Base-by-base conservation (phyloP, 257 asterid species). In the Solanum pimpinellifolium region DNA sequence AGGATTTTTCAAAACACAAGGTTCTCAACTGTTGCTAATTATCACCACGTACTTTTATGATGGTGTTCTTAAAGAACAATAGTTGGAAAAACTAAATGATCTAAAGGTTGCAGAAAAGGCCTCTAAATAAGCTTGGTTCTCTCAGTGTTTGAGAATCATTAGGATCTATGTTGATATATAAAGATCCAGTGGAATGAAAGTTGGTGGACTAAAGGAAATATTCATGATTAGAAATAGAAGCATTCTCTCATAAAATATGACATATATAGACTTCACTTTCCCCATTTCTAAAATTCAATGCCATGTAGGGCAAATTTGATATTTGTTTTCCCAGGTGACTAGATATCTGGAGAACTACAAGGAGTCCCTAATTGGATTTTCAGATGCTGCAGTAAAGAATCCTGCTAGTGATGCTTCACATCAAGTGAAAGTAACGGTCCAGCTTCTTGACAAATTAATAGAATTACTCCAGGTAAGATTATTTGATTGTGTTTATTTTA, bases 301-400 rank as follows among this genome's bases (percentile, higher is more conserved):
- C 60, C 21, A 49, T 5, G 60, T 49, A 5, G 60, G 60, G 3
- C 0, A 49, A 49, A 15, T 49, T 49, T 49, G 60, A 49, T 49
- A 15, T 15, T 49, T 49, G 60, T 83, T 90, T 70, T 31, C 21
- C 14, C 44, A 96, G 98, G 98, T 95, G 83, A 93, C 94, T 91
- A 96, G 92, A 86, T 95, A 92, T 89, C 91, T 95, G 65, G 99
- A 96, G 90, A 96, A 95, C 90, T 96, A 96, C 87, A 96, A 95
- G 91, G 92, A 96, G 88, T 96, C 99, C 87, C 93, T 96, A 60
- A 95, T 91, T 6, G 62, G 62, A 6, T 52, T 52, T 49, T 49
- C 60, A 49, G 60, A 52, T 52, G 62, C 62, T 52, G 62, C 10
- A 52, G 18, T 6, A 52, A 16, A 16, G 62, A 16, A 52, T 52